Evolutionary conservation across 2,329 filamentous ascomycete species (phyloP).

Genomic region (Tolypocladium cylindrosporum): DNA sequence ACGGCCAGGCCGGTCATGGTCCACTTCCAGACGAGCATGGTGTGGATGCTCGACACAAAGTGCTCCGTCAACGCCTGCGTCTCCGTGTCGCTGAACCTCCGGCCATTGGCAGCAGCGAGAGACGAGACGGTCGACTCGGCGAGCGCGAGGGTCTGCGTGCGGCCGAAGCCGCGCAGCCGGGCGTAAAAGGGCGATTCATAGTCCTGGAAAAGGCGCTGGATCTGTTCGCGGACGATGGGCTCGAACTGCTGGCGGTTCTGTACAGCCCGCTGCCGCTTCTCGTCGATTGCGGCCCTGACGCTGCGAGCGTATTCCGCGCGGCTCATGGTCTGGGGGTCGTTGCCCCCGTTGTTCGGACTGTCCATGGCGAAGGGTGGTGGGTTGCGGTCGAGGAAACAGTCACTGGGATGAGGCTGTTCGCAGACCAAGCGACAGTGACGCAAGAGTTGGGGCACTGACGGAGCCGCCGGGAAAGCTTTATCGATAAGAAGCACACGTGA

Average conservation of each 20-base stretch:
- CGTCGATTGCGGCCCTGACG: slow-evolving; percentile 19
- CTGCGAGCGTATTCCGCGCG: slow-evolving; percentile 11
- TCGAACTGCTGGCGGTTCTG: slow-evolving; percentile 18
- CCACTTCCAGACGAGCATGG: slow-evolving; percentile 18
- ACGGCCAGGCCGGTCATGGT: slow-evolving; percentile 14
- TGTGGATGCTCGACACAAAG: slow-evolving; percentile 19
- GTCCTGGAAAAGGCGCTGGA: slow-evolving; percentile 19
- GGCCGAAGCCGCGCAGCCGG: slow-evolving; percentile 17
- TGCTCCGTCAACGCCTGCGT: slow-evolving; percentile 24
- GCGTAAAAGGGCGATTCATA: slow-evolving; percentile 22
- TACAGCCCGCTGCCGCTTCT: slow-evolving; percentile 19
- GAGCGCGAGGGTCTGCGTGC: slow-evolving; percentile 16
- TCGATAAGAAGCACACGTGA: neutral
- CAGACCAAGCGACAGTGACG: neutral
- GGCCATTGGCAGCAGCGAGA: slow-evolving; percentile 17
- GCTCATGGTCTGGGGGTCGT: slow-evolving; percentile 8
- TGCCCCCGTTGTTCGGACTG: slow-evolving; percentile 15
- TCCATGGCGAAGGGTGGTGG: slow-evolving; percentile 7
- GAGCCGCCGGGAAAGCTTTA: neutral
- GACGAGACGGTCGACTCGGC: slow-evolving; percentile 17
- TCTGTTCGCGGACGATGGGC: slow-evolving; percentile 19
- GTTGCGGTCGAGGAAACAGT: neutral
- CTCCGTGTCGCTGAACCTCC: slow-evolving; percentile 24
- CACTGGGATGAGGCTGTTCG: neutral
- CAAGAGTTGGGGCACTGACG: neutral